A percentile compares a stretch with the other conserved stretches of the same genome.
Conservation (phyloP, 1,284 basidiomycete species). For the Puccinia coronata region DNA sequence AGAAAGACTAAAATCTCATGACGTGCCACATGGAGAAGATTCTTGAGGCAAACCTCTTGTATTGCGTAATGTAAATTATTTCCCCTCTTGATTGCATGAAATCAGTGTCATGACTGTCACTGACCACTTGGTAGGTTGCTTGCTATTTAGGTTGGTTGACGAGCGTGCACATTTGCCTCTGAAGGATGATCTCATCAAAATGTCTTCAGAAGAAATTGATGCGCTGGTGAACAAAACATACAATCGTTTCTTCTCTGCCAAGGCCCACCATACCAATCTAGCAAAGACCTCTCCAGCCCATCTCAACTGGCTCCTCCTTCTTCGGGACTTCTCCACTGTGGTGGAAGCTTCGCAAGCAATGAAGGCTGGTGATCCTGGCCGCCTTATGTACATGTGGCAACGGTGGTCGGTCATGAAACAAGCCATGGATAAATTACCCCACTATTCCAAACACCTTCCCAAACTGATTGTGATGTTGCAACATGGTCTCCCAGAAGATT, state of each 20-base stretch:
- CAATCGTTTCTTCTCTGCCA: background rate
- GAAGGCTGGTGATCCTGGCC: constrained; percentile 12
- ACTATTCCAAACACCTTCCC: constrained; percentile 4
- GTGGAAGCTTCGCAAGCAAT: background rate
- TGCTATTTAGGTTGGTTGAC: too few relatives aligned
- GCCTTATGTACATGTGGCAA: constrained; percentile 10
- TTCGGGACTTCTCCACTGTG: background rate
- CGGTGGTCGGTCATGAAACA: background rate
- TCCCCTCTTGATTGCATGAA: background rate
- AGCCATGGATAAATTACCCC: background rate
- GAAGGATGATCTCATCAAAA: background rate
- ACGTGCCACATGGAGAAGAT: background rate
- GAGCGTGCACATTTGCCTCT: background rate
- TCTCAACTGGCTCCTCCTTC: background rate
- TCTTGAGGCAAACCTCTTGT: background rate
- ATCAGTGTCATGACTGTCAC: background rate
- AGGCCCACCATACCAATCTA: background rate
- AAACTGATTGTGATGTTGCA: background rate
- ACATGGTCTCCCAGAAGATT: background rate
- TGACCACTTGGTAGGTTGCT: background rate
- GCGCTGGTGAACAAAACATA: background rate
- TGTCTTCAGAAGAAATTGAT: background rate
- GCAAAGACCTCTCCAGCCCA: background rate
- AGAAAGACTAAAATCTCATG: background rate
- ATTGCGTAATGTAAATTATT: background rate